Evolutionary conservation across 371 early-diverging fungal species (phyloP).

Genomic region (Mortierella sp.): DNA sequence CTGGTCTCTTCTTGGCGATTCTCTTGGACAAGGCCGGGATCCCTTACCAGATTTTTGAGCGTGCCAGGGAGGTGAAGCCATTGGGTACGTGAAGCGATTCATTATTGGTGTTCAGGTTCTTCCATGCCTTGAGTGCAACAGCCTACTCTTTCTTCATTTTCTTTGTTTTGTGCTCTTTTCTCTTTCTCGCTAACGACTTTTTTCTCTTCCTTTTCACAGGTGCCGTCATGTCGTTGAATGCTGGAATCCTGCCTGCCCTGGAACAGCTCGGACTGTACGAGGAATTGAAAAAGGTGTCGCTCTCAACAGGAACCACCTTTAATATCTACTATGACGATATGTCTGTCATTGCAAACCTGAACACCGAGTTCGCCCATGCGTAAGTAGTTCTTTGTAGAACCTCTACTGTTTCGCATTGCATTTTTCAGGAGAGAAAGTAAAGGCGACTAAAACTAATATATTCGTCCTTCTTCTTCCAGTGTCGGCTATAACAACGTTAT

Average conservation of each 20-base stretch:
- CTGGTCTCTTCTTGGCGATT: neutral
- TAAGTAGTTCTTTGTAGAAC: neutral
- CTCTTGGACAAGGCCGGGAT: constrained; percentile 9
- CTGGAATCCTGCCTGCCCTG: neutral
- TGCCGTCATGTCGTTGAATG: constrained; percentile 2
- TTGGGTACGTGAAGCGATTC: neutral
- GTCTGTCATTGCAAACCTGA: neutral
- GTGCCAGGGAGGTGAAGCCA: neutral
- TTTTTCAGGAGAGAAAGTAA: too few species aligned
- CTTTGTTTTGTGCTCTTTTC: too few species aligned
- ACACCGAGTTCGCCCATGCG: neutral
- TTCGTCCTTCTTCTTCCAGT: neutral
- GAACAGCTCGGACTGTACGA: constrained; percentile 14
- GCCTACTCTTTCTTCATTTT: too few species aligned
- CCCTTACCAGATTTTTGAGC: neutral
- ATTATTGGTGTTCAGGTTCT: too few species aligned
- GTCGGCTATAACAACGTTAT: neutral
- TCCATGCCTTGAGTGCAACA: too few species aligned
- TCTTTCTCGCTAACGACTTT: too few species aligned
- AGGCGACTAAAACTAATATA: too few species aligned
- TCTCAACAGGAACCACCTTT: neutral
- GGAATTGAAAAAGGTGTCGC: neutral
- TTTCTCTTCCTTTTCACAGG: neutral
- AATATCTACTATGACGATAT: neutral
- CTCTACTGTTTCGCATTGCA: too few species aligned